Conservation (phyloP, 257 asterid genomes). For the Henckelia pumila region DNA sequence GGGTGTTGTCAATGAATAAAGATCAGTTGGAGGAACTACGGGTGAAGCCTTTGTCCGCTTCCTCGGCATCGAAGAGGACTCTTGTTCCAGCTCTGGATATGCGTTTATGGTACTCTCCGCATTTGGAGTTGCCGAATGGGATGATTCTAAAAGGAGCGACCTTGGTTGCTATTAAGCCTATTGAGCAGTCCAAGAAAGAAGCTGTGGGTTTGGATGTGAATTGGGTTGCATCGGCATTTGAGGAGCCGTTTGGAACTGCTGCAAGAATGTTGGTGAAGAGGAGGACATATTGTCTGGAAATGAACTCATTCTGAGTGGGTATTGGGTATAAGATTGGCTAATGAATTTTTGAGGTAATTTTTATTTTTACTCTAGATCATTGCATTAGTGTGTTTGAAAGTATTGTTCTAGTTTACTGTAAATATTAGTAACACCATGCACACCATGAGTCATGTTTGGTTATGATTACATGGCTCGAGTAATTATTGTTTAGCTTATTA, state of each 20-base stretch:
- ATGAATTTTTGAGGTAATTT: slow-evolving; percentile 36
- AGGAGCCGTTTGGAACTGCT: slow-evolving; percentile 69
- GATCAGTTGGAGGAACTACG: slow-evolving; percentile 72
- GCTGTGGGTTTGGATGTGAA: slow-evolving; percentile 42
- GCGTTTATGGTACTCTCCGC: slow-evolving; percentile 68
- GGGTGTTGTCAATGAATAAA: slow-evolving; percentile 61
- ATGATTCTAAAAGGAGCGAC: slow-evolving; percentile 68
- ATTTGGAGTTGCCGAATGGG: slow-evolving; percentile 62
- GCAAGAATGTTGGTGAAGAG: slow-evolving; percentile 70
- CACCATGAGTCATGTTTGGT: neutral
- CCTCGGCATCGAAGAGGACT: slow-evolving; percentile 67
- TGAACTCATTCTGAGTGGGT: slow-evolving; percentile 59
- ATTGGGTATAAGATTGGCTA: slow-evolving; percentile 9
- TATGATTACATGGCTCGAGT: neutral
- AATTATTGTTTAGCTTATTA: neutral
- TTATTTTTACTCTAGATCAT: neutral
- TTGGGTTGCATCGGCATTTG: slow-evolving; percentile 66
- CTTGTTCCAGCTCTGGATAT: slow-evolving; percentile 63
- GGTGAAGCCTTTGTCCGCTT: slow-evolving; percentile 69
- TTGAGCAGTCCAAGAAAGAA: slow-evolving; percentile 61
- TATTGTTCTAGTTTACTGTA: neutral
- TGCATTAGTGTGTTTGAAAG: slow-evolving; percentile 5
- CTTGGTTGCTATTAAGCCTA: slow-evolving; percentile 69
- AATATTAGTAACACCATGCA: neutral
- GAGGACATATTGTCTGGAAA: slow-evolving; percentile 75